A percentile compares a stretch with the other conserved stretches of the same genome.
phyloP scores from a whole-genome alignment of 257 asterid genomes.

The Solanum medicagineum region DNA sequence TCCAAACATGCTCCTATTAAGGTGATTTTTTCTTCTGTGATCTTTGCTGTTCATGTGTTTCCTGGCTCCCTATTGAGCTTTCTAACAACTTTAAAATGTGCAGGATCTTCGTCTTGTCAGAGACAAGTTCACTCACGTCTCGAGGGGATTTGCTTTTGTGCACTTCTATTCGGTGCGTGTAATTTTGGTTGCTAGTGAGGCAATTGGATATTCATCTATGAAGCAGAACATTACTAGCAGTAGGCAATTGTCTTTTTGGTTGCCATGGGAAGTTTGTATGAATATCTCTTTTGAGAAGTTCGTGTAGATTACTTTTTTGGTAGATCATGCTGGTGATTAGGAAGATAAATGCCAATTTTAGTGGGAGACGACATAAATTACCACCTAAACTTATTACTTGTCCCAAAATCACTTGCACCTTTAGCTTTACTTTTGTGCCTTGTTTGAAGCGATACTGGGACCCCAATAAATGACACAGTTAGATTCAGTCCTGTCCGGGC shows the following conservation, averaged over 20 bases:
- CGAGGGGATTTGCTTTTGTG: constrained; percentile 95
- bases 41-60: not conserved
- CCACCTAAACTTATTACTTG: not conserved
- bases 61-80: not conserved
- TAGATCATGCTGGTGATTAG: not conserved
- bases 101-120: constrained; percentile 96
- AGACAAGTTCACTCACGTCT: constrained; percentile 96
- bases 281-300: not conserved
- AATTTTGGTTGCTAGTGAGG: not conserved
- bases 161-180: constrained; percentile 78
- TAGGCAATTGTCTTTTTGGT: not conserved
- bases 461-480: not conserved
- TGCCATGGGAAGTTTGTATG: not conserved
- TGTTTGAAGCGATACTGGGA: not conserved
- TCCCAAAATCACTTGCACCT: not conserved
- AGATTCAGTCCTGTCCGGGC: not conserved
- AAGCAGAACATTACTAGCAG: not conserved
- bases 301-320: not conserved
- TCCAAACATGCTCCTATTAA: constrained; percentile 92
- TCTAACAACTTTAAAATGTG: constrained; percentile 10
- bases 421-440: not conserved
- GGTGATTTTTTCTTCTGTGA: constrained; percentile 23
- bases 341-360: not conserved
- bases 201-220: not conserved
- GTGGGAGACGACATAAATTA: not conserved